phyloP scores from a whole-genome alignment of 2,329 filamentous ascomycete genomes.

The Colletotrichum sojae region DNA sequence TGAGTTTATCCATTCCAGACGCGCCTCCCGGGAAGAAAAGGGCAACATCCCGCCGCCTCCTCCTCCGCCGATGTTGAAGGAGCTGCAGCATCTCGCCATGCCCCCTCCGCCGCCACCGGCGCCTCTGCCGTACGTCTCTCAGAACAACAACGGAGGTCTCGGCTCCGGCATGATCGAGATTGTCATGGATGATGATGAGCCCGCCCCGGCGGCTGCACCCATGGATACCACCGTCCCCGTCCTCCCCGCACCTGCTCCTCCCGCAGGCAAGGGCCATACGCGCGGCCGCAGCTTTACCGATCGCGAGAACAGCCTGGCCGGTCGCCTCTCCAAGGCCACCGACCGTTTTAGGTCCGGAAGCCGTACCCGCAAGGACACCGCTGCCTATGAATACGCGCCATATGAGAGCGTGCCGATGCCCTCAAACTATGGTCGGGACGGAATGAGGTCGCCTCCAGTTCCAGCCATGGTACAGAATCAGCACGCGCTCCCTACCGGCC shows the following conservation, averaged over 20 bases:
- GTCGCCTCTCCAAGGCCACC: conserved; percentile 69
- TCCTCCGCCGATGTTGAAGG: conserved; percentile 68
- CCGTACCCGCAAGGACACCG: conserved; percentile 64
- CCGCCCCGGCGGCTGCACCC: conserved; percentile 47
- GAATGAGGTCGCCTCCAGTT: conserved; percentile 52
- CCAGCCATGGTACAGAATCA: conserved; percentile 46
- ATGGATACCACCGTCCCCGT: conserved; percentile 61
- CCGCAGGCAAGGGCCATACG: conserved; percentile 61
- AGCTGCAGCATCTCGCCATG: conserved; percentile 73
- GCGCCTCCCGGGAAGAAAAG: conserved; percentile 42
- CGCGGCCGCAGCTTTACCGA: conserved; percentile 71
- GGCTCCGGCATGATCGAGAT: conserved; percentile 75
- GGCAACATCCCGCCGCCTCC: conserved; percentile 67
- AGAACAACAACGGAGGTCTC: conserved; percentile 58
- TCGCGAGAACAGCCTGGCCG: conserved; percentile 62
- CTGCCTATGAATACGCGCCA: conserved; percentile 53
- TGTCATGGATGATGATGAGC: conserved; percentile 73
- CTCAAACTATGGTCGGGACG: conserved; percentile 55
- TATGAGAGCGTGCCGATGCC: conserved; percentile 61
- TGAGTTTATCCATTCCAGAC: conserved; percentile 51
- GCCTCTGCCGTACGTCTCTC: conserved; percentile 64
- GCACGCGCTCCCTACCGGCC: conserved; percentile 63
- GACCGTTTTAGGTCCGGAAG: conserved; percentile 74
- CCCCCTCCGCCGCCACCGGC: conserved; percentile 75
- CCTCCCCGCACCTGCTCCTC: conserved; percentile 61